These are phyloP conservation scores for Barbatosphaeria neglecta DNA, from an alignment of 495 filamentous ascomycete species.

Conservation along the genomic window DNA sequence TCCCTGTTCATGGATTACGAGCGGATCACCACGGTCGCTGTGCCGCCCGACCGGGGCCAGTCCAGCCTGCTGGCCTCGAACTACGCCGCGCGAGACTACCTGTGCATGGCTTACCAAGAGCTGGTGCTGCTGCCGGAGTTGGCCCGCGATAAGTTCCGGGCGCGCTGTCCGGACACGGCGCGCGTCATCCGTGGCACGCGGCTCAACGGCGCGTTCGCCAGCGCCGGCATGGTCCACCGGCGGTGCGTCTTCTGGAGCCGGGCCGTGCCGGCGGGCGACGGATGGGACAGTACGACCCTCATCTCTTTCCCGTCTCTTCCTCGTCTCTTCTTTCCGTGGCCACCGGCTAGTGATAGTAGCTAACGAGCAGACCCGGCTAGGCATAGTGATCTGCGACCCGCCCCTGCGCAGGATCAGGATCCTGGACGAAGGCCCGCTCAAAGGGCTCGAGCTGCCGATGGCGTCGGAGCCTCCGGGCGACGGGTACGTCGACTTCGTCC, in stretches of 20 bases:
- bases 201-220: not conserved
- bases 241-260: not conserved
- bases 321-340: not conserved
- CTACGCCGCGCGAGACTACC: not conserved
- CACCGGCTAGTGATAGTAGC: not conserved
- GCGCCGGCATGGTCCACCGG: not conserved
- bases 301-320: too few relatives aligned
- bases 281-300: conserved; percentile 1
- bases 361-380: not conserved
- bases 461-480: not conserved
- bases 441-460: not conserved
- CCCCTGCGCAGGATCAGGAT: not conserved
- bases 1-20: conserved; percentile 1
- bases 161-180: not conserved
- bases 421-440: not conserved
- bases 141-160: not conserved
- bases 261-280: not conserved
- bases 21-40: not conserved
- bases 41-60: not conserved
- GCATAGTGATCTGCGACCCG: not conserved
- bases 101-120: not conserved
- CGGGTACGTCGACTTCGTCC: conserved; percentile 3
- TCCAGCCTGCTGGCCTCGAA: not conserved
- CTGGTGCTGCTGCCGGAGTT: not conserved
- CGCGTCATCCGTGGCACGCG: not conserved